Conservation (phyloP, 192 early-diverging fungal genomes). For the Oehlia diaphana region DNA sequence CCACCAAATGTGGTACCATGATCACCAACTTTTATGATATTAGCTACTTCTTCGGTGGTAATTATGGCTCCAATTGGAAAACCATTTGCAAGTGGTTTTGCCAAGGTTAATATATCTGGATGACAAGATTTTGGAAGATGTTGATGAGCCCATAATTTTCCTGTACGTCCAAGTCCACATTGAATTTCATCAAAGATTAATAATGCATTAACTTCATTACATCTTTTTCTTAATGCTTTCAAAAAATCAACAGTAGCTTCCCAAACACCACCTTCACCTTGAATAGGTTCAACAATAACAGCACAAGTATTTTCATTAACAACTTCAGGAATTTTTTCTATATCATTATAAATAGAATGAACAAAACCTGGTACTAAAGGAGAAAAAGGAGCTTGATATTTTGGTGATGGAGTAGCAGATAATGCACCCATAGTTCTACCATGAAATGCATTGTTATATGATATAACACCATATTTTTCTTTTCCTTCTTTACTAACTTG, state of each 20-base stretch:
- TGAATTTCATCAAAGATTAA: conserved; percentile 97
- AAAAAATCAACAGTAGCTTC: conserved; percentile 74
- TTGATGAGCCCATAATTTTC: conserved; percentile 86
- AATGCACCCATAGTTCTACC: conserved; percentile 95
- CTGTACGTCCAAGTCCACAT: conserved; percentile 90
- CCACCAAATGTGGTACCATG: conserved; percentile 99
- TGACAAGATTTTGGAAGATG: conserved; percentile 60
- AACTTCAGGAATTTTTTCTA: conserved; percentile 54
- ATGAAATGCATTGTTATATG: conserved; percentile 93
- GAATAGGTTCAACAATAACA: conserved; percentile 95
- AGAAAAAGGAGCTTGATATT: conserved; percentile 93
- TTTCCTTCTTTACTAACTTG: conserved; percentile 47
- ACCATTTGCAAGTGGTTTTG: conserved; percentile 97
- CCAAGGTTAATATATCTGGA: conserved; percentile 94
- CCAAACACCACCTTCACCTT: conserved; percentile 95
- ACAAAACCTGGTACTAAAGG: conserved; percentile 88
- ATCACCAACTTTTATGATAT: conserved; percentile 76
- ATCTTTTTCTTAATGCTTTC: conserved; percentile 70
- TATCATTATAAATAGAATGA: conserved; percentile 73
- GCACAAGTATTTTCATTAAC: conserved; percentile 82
- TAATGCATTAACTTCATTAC: conserved; percentile 84
- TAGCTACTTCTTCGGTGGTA: conserved; percentile 73
- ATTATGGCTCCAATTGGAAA: conserved; percentile 94
- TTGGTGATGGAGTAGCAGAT: conserved; percentile 89
- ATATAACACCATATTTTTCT: conserved; percentile 73